phyloP scores from a whole-genome alignment of 805 yeast species.

The Candida corydali region DNA sequence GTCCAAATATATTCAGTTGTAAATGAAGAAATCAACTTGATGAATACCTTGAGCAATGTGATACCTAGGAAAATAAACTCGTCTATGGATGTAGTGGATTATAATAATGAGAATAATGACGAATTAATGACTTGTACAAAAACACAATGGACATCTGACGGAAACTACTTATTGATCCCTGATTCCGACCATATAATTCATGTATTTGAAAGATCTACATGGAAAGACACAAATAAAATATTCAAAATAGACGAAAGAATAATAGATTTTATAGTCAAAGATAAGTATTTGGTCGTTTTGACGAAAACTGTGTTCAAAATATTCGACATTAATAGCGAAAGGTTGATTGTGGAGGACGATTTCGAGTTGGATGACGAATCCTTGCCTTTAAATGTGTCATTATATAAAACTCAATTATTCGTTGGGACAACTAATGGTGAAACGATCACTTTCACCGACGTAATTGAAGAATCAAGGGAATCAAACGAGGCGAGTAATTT shows the following conservation, averaged over 20 bases:
- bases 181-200: slow-evolving; percentile 42
- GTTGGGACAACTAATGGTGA: slow-evolving; percentile 45
- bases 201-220: slow-evolving; percentile 39
- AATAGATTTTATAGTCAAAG: slow-evolving; percentile 10
- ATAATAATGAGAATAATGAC: slow-evolving; percentile 38
- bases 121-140: slow-evolving; percentile 45
- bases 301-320: slow-evolving; percentile 25
- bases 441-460: slow-evolving; percentile 20
- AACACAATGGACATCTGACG: slow-evolving; percentile 68
- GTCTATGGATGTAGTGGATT: slow-evolving; percentile 33
- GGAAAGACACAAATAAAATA: slow-evolving; percentile 13
- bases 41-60: slow-evolving; percentile 40
- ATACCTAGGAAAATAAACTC: slow-evolving; percentile 35
- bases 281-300: slow-evolving; percentile 4
- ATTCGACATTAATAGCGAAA: slow-evolving; percentile 46
- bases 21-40: slow-evolving; percentile 39
- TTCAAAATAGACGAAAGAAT: slow-evolving; percentile 7
- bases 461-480: slow-evolving; percentile 47
- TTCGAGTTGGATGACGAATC: slow-evolving; percentile 22
- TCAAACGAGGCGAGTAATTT: slow-evolving; percentile 15
- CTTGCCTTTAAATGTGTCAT: slow-evolving; percentile 23
- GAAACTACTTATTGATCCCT: slow-evolving; percentile 63
- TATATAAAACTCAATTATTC: slow-evolving; percentile 25
- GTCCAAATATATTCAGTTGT: slow-evolving; percentile 52
- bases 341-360: slow-evolving; percentile 17